These are phyloP conservation scores for Starmerella cellae DNA, from an alignment of 805 yeast genomes.

Conservation along the genomic window DNA sequence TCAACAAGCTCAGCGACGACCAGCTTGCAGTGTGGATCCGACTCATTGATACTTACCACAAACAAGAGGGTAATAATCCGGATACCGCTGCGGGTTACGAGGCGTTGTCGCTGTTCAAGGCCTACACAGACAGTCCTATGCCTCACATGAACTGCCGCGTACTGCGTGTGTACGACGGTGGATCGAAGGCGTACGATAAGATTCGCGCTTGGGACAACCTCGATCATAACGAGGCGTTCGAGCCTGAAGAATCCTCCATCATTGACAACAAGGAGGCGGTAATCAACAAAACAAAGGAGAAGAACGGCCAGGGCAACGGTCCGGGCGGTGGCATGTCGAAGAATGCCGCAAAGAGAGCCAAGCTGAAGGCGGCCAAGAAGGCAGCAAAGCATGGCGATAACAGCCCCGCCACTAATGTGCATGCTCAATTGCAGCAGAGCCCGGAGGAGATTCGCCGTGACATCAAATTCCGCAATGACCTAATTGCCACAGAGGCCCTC, in stretches of 20 bases:
- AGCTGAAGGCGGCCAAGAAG: slow-evolving; percentile 23
- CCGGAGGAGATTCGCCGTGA: slow-evolving; percentile 23
- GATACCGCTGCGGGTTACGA: slow-evolving; percentile 27
- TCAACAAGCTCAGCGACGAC: slow-evolving; percentile 18
- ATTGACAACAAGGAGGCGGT: slow-evolving; percentile 14
- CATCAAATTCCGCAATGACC: slow-evolving; percentile 26
- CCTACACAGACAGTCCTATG: slow-evolving; percentile 24
- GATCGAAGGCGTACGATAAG: slow-evolving; percentile 21
- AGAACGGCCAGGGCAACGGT: background rate
- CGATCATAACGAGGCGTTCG: slow-evolving; percentile 22
- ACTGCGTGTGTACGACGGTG: slow-evolving; percentile 25
- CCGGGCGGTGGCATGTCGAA: slow-evolving; percentile 20
- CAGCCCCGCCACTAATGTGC: slow-evolving; percentile 10
- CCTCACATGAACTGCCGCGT: slow-evolving; percentile 24
- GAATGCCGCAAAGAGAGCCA: slow-evolving; percentile 24
- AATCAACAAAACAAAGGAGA: slow-evolving; percentile 12
- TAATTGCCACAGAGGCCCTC: slow-evolving; percentile 33
- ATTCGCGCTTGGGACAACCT: slow-evolving; percentile 26
- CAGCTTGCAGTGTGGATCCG: slow-evolving; percentile 25
- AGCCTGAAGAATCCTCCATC: slow-evolving; percentile 10
- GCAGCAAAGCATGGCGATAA: slow-evolving; percentile 16
- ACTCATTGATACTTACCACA: slow-evolving; percentile 26
- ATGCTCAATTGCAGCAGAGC: slow-evolving; percentile 17
- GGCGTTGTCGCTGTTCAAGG: slow-evolving; percentile 26
- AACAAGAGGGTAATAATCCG: slow-evolving; percentile 19